A percentile compares a stretch with the other conserved stretches of the same genome.
These are phyloP conservation scores for Xylariaceae sp. DNA, from an alignment of 2,329 filamentous ascomycete species.

Conservation along the genomic window DNA sequence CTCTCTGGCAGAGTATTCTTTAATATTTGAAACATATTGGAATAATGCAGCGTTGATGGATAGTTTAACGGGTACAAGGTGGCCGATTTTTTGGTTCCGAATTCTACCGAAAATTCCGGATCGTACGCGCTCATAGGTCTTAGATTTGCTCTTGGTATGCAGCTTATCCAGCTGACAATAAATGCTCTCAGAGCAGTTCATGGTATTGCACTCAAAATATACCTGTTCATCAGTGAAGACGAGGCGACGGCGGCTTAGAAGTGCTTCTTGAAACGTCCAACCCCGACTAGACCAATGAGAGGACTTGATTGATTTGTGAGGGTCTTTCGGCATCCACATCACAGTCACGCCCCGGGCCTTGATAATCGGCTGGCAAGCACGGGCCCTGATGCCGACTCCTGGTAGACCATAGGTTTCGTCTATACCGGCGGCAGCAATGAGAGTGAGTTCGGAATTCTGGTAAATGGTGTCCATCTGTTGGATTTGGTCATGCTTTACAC, in stretches of 20 bases:
- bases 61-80: background rate
- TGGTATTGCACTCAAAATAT: conserved; percentile 20
- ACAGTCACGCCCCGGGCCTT: background rate
- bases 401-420: conserved; percentile 26
- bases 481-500: conserved; percentile 29
- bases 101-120: background rate
- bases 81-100: background rate
- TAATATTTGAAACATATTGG: background rate
- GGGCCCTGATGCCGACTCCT: conserved; percentile 1
- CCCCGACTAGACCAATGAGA: conserved; percentile 30
- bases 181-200: conserved; percentile 10
- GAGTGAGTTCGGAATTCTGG: conserved; percentile 33
- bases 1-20: background rate
- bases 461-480: conserved; percentile 39
- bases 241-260: conserved; percentile 9
- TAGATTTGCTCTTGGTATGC: background rate
- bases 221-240: conserved; percentile 22
- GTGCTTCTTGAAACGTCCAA: conserved; percentile 25
- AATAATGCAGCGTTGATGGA: no score
- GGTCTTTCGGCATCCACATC: background rate
- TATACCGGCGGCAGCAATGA: conserved; percentile 32
- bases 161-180: background rate
- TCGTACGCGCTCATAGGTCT: background rate
- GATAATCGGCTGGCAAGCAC: background rate
- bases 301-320: background rate